A percentile compares a stretch with the other conserved stretches of the same genome.
phyloP scores from a whole-genome alignment of 1,284 basidiomycete genomes.

The Meripilus lineatus region DNA sequence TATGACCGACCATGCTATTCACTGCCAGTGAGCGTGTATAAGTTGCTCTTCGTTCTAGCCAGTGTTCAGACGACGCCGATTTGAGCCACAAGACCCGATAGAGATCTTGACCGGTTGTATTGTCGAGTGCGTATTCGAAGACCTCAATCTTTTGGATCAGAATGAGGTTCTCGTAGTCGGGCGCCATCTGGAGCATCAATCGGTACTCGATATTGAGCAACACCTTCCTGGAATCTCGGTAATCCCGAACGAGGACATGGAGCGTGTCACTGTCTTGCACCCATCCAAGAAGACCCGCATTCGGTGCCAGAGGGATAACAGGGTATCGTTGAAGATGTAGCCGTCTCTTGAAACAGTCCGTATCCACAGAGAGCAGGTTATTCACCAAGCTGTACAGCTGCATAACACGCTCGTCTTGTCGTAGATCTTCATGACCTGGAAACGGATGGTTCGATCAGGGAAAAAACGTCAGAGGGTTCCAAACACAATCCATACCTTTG shows the following conservation, averaged over 20 bases:
- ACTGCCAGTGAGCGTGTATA: constrained; percentile 95
- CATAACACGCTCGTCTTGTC: constrained; percentile 99
- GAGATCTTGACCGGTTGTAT: constrained; percentile 98
- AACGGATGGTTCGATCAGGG: neutral
- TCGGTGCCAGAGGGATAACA: constrained; percentile 94
- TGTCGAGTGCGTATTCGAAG: constrained; percentile 98
- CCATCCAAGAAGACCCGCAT: constrained; percentile 94
- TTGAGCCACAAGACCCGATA: constrained; percentile 98
- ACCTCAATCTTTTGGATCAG: constrained; percentile 98
- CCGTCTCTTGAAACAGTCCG: constrained; percentile 94
- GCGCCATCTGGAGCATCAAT: constrained; percentile 99
- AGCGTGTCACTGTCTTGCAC: constrained; percentile 96
- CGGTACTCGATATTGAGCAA: constrained; percentile 98
- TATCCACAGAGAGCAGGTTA: constrained; percentile 89
- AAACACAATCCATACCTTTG: constrained; percentile 73
- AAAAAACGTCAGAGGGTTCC: neutral
- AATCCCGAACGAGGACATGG: constrained; percentile 97
- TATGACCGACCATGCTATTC: constrained; percentile 97
- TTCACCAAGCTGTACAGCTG: constrained; percentile 98
- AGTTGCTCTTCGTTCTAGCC: constrained; percentile 95
- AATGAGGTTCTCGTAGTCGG: constrained; percentile 95
- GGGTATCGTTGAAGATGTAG: constrained; percentile 93
- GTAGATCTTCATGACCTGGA: constrained; percentile 94
- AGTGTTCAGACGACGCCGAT: constrained; percentile 93
- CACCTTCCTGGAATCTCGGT: constrained; percentile 93